Percentiles rank a stretch among this genome's conserved stretches.
phyloP scores from a whole-genome alignment of 225 moss, liverwort and hornwort species.

The Sphagnum tenellum region DNA sequence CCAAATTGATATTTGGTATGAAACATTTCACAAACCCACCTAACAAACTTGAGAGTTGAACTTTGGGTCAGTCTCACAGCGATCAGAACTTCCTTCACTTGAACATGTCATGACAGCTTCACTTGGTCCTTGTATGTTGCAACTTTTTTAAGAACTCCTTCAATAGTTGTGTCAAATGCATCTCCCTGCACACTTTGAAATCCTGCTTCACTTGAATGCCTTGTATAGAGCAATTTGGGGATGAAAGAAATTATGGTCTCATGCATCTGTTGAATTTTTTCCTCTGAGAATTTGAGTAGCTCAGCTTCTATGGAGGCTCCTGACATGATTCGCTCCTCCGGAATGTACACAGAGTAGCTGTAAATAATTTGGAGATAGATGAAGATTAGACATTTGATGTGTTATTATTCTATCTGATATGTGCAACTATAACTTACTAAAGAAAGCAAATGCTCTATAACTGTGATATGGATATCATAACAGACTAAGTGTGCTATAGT shows the following conservation, averaged over 20 bases:
- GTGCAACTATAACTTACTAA: neutral
- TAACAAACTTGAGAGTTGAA: no score
- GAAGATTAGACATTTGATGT: no score
- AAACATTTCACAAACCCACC: no score
- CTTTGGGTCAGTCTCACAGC: no score
- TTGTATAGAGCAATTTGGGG: neutral
- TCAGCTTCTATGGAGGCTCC: constrained; percentile 1
- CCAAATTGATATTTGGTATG: no score
- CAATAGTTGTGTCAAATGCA: constrained; percentile 25
- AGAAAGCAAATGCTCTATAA: neutral
- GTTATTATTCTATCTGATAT: neutral
- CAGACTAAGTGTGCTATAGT: no score
- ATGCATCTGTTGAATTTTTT: neutral
- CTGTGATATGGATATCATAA: no score
- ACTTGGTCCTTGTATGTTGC: constrained; percentile 6
- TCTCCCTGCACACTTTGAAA: constrained; percentile 23
- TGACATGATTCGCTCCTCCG: neutral
- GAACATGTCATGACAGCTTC: no score
- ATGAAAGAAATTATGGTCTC: constrained; percentile 1
- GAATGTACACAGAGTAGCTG: constrained; percentile 4
- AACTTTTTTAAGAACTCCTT: constrained; percentile 17
- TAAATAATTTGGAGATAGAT: neutral
- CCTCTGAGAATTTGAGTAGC: constrained; percentile 1
- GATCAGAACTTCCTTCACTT: no score
- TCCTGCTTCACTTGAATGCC: neutral